Percentiles rank a stretch among this genome's conserved stretches.
phyloP scores from a whole-genome alignment of 176 grass and related monocot genomes.

The Phoenix roebelenii region DNA sequence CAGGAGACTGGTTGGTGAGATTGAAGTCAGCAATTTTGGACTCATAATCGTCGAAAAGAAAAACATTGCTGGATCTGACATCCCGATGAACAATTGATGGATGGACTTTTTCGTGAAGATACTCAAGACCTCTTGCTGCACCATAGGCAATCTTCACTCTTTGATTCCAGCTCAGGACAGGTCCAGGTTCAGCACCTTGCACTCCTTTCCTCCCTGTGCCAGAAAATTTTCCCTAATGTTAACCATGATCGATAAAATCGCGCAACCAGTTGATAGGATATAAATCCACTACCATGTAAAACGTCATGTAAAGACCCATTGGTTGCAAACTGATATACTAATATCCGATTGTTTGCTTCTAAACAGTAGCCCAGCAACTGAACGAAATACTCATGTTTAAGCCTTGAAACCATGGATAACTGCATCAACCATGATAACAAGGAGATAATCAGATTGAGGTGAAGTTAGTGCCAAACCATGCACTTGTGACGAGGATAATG shows the following conservation, averaged over 20 bases:
- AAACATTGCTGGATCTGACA: conserved; percentile 49
- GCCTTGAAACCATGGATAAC: conserved; percentile 41
- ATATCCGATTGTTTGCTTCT: conserved; percentile 32
- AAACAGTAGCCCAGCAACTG: conserved; percentile 40
- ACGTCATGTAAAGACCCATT: conserved; percentile 43
- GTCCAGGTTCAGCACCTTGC: conserved; percentile 37
- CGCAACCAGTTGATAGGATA: no score
- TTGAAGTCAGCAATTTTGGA: conserved; percentile 53
- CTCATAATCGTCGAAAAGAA: conserved; percentile 40
- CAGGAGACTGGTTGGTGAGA: conserved; percentile 34
- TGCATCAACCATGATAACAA: not conserved
- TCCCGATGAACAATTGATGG: conserved; percentile 47
- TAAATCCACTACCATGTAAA: conserved; percentile 21
- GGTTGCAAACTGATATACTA: conserved; percentile 39
- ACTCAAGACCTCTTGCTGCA: conserved; percentile 43
- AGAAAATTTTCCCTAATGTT: no score
- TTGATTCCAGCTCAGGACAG: conserved; percentile 27
- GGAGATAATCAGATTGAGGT: no score
- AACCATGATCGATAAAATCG: no score
- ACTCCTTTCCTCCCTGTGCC: conserved; percentile 46
- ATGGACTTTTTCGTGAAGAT: conserved; percentile 54
- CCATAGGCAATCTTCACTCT: conserved; percentile 45
- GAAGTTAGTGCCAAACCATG: no score
- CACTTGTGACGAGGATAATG: no score
- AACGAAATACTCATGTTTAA: conserved; percentile 46